Base-by-base conservation (phyloP, 495 filamentous ascomycete genomes). In the Lineolata rhizophorae region DNA sequence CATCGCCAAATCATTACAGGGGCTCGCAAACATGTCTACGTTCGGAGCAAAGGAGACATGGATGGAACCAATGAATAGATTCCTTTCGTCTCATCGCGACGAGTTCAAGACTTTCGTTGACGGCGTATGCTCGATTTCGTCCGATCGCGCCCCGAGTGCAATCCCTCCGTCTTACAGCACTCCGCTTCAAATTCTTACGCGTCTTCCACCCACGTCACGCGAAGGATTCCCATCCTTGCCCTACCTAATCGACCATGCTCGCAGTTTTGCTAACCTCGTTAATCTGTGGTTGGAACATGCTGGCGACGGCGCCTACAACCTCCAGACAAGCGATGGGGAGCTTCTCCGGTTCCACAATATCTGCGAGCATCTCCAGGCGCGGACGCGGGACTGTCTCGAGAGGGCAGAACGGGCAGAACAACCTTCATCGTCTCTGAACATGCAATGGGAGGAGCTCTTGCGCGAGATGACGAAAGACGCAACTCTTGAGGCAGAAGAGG, bases 31-130 rank as follows among this genome's bases (percentile, higher is more conserved):
- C 46, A 70, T 94, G 55, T 78, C 78, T 8, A 82, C 70, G 2
- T 94, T 95, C 38, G 90, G 87, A 34, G 77, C 74, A 44, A 95
- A 95, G 50, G 87, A 95, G 50, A 67, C 73, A 3, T 99, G 85
- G 83, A 99, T 99, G 87, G 90, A 91, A 52, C 81, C 80, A 3
- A 95, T 95, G 90, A 99, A 94, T 46, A 64, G 61, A 8, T 80
- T 81, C 41, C 57, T 81, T 34, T 42, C 45, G 6, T 51, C 58
- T n/a, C 60, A 76, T 35, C 55, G 70, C 5, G 67, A 72, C 34
- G 68, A 76, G 15, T 79, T 95, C 55, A 90, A 82, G 48, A 61
- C 71, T 17, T 94, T 85, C 43, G 70, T 95, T 37, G 84, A 95
- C 45, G 58, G 61, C 16, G 71, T 93, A 27, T 94, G 84, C 51